A percentile compares a stretch with the other conserved stretches of the same genome.
Conservation (phyloP, 2,329 filamentous ascomycete genomes). For the Pseudodiploospora longispora region DNA sequence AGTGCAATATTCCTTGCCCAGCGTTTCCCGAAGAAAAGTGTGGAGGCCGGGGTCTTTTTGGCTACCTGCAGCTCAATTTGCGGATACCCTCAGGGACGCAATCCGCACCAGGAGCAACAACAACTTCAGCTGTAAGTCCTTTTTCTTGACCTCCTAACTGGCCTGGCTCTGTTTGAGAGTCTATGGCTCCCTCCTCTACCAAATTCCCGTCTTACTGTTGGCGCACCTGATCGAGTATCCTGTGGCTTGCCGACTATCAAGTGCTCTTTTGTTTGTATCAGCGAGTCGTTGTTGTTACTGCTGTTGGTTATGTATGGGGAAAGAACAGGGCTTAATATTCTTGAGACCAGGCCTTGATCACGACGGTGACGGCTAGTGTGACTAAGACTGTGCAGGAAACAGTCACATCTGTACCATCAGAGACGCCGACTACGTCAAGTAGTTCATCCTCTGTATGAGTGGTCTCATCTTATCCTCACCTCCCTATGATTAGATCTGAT, state of each 20-base stretch:
- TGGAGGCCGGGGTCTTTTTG: conserved; percentile 53
- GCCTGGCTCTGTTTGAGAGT: neutral
- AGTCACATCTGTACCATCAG: conserved; percentile 14
- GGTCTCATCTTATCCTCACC: conserved; percentile 9
- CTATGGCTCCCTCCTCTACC: neutral
- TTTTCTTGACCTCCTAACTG: neutral
- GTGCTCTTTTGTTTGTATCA: too few relatives aligned
- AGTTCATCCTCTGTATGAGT: conserved; percentile 32
- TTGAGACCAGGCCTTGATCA: conserved; percentile 19
- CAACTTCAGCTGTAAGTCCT: conserved; percentile 10
- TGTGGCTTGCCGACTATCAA: too few relatives aligned
- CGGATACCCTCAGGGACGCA: conserved; percentile 48
- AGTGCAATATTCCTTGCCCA: conserved; percentile 55
- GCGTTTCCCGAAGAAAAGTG: conserved; percentile 62
- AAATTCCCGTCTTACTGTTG: too few relatives aligned
- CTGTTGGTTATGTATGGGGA: conserved; percentile 11
- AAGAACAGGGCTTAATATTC: conserved; percentile 18
- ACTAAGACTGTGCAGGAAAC: conserved; percentile 29
- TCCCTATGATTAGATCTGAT: neutral
- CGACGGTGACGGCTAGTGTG: conserved; percentile 21
- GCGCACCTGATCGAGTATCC: too few relatives aligned
- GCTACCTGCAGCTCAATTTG: conserved; percentile 52
- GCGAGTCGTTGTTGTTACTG: conserved; percentile 1
- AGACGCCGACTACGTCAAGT: conserved; percentile 15
- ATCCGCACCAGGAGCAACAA: conserved; percentile 13